phyloP scores from a whole-genome alignment of 768 basidiomycete species.

The Lentinula lateritia region DNA sequence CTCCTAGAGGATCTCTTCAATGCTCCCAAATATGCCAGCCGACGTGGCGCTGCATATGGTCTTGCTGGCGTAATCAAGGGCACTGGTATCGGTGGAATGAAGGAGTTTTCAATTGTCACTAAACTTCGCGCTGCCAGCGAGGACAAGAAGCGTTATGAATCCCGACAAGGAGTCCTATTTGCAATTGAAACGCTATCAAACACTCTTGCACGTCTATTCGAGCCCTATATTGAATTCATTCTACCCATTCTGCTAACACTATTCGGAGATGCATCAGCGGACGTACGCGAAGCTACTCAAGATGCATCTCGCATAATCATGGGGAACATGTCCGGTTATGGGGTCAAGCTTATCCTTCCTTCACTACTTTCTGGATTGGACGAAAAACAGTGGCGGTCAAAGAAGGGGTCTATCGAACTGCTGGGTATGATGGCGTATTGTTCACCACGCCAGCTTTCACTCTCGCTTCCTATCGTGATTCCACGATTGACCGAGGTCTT shows the following conservation, averaged over 20 bases:
- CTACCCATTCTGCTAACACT: conserved; percentile 77
- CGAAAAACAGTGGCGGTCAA: conserved; percentile 98
- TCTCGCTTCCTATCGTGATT: conserved; percentile 94
- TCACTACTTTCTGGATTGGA: conserved; percentile 86
- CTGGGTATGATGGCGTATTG: conserved; percentile 99
- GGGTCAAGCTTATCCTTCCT: conserved; percentile 92
- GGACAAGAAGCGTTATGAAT: conserved; percentile 84
- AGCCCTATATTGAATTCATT: conserved; percentile 83
- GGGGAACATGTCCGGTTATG: conserved; percentile 91
- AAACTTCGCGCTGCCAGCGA: conserved; percentile 72
- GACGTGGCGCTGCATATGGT: conserved; percentile 98
- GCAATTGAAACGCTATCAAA: conserved; percentile 88
- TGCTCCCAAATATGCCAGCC: conserved; percentile 80
- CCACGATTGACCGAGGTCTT: conserved; percentile 92
- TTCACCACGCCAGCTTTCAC: conserved; percentile 89
- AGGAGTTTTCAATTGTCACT: conserved; percentile 73
- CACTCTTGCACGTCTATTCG: conserved; percentile 85
- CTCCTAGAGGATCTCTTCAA: conserved; percentile 75
- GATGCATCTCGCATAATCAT: conserved; percentile 93
- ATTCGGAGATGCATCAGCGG: conserved; percentile 82
- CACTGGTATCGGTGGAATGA: conserved; percentile 80
- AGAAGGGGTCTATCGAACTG: conserved; percentile 95
- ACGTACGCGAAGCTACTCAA: conserved; percentile 90
- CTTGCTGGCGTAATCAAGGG: conserved; percentile 91
- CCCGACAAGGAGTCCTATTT: conserved; percentile 92